phyloP scores from a whole-genome alignment of 768 basidiomycete species.

The Sporobolomyces pararoseus region DNA sequence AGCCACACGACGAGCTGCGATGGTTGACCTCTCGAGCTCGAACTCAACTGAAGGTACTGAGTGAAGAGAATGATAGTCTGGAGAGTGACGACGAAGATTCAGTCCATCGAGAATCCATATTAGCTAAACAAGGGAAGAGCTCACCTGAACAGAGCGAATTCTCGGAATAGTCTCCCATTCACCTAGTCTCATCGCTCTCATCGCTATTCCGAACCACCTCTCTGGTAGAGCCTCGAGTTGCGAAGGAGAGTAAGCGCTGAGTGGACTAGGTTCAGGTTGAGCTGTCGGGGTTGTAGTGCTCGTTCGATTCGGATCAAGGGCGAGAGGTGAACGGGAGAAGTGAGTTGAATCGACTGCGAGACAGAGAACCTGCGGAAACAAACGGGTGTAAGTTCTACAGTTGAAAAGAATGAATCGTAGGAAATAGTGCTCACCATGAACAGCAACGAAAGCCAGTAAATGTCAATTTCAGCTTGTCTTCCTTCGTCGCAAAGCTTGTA shows the following conservation, averaged over 20 bases:
- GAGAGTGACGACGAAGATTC: background rate
- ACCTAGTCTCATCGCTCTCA: conserved; percentile 32
- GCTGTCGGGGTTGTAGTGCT: background rate
- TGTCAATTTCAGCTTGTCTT: conserved; percentile 24
- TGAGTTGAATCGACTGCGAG: conserved; percentile 40
- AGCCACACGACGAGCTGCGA: conserved; percentile 38
- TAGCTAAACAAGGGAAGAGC: too few species aligned
- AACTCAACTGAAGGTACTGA: conserved; percentile 42
- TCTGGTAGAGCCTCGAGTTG: conserved; percentile 21
- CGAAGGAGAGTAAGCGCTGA: conserved; percentile 17
- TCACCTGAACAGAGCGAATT: conserved; percentile 39
- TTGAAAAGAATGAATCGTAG: background rate
- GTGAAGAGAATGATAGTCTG: conserved; percentile 42
- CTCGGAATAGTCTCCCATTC: conserved; percentile 36
- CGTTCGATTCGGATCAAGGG: conserved; percentile 9
- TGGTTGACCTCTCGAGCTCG: conserved; percentile 33
- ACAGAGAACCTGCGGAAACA: conserved; percentile 29
- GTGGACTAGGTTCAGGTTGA: conserved; percentile 11
- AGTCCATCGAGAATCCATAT: background rate
- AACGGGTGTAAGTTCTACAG: background rate
- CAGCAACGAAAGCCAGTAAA: conserved; percentile 33
- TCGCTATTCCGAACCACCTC: conserved; percentile 30
- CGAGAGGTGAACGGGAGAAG: conserved; percentile 36
- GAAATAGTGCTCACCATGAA: conserved; percentile 26
- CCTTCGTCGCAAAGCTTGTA: conserved; percentile 23